Base-by-base conservation (phyloP, 345 rosid species). In the Corymbia maculata region DNA sequence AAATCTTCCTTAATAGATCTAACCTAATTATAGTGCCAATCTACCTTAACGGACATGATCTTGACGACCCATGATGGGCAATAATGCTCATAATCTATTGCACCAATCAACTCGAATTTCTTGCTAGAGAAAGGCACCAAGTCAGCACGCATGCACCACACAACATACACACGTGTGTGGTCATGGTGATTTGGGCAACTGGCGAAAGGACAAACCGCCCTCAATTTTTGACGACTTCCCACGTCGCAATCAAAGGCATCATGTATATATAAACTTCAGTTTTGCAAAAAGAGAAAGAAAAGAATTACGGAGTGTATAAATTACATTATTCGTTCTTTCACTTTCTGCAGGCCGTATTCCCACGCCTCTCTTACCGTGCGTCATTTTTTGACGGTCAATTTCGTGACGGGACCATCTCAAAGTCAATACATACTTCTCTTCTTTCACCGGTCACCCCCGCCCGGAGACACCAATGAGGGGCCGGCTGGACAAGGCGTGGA, bases 241-340 rank as follows among this genome's bases (percentile, higher is more conserved):
- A 44, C 6, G 61, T 75, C 84, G 26, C 84, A 9, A 75, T 75
- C 84, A 2, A 36, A 42, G 44, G 13, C 49, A 75, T 10, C 84
- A 1, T 75, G 5, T 5, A 4, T 19, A 19, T 42, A 1, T 24
- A 19, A 1, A 42, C 21, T 75, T 10, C 28, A 9, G 0, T 19
- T 19, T 36, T 9, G 42, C 84, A 26, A 19, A 36, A 32, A 11
- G 44, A 19, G 49, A 5, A 75, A 42, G 49, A 24, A 3, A 19
- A 75, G 49, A 42, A 75, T 45, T 42, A 19, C 28, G 4, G 0
- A 42, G 84, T 14, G 10, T 9, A 75, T 17, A 42, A 75, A 5
- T 36, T 16, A 19, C 3, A 0, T 42, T 10, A 42, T 12, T 42
- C 3, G 84, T 75, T 75, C 49, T 19, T 42, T 5, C 82, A 4